Evolutionary conservation across 176 grass and related monocot genomes (phyloP), one percentile per base, ranked within the genome.

Genomic region (Miscanthus lutarioriparius): DNA sequence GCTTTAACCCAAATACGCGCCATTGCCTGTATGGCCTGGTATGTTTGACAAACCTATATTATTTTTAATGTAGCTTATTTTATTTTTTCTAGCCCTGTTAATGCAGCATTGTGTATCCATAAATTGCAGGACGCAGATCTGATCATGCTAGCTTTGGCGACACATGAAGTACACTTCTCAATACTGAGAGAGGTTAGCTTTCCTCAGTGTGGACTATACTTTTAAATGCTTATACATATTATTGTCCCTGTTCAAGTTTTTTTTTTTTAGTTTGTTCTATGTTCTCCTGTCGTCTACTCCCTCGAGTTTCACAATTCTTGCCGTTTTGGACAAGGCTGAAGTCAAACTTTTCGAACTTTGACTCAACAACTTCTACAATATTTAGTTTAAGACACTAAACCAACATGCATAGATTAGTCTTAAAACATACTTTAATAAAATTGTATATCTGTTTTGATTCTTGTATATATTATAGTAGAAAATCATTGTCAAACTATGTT

Each of bases 121-220:
- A 37, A 83, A 62, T 92, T 92, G 78, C 89, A 99, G 96, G 96
- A 99, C 84, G 96, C 96, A 72, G 96, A 99, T 85, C 86, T 99
- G 63, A 99, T 99, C 61, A 99, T 99, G 96, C 92, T 98, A 85
- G 96, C 93, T 92, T 79, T 99, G 87, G 96, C 96, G 47, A 99
- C 96, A 67, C 96, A 99, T 70, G 96, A 99, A 95, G 89, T 99
- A 23, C 96, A 99, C 64, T 99, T 99, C 79, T 99, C 96, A 65
- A 99, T 99, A 85, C 67, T 99, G 70, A 94, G 96, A 89, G 96
- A 99, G 96, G 96, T 99, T 79, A 87, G 79, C 83, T 80, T 5
- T 65, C 39, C 23, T 79, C 49, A 62, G 76, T 76, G 38, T 74
- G 45, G 28, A 68, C 25, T 81, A 62, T 77, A 43, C 30, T 58